phyloP scores from a whole-genome alignment of 495 filamentous ascomycete genomes.

The Penicillium fimorum region DNA sequence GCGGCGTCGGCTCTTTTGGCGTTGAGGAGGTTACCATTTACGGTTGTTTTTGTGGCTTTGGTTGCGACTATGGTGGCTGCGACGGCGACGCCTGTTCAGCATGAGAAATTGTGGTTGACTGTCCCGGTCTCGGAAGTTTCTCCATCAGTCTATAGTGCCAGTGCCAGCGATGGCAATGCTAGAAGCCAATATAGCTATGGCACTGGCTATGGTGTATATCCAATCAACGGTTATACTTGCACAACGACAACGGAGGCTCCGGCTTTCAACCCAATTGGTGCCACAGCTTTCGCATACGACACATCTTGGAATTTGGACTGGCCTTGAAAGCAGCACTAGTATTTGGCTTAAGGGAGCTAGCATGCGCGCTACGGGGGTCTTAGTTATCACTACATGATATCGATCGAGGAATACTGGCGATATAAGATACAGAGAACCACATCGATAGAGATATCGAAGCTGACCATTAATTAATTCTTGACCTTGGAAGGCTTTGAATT shows the following conservation, averaged over 20 bases:
- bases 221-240: not conserved
- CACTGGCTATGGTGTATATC: not conserved
- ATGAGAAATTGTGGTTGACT: not conserved
- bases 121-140: not conserved
- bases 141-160: not conserved
- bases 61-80: slow-evolving; percentile 9
- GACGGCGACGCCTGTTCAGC: not conserved
- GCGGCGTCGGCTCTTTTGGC: slow-evolving; percentile 3
- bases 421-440: not conserved
- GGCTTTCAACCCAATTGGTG: not conserved
- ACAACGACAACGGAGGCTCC: not conserved
- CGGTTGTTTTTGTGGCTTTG: slow-evolving; percentile 4
- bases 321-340: not conserved
- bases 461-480: not conserved
- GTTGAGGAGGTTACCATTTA: not conserved
- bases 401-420: not conserved
- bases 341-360: not conserved
- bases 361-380: not conserved
- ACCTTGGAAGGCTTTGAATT: not conserved
- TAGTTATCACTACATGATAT: not conserved
- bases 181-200: not conserved
- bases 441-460: not conserved
- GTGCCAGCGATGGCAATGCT: no score
- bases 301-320: not conserved
- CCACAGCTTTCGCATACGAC: not conserved